Evolutionary conservation across 192 early-diverging fungal species (phyloP), one percentile per base, ranked within the genome.

Genomic region (Coemansia sp.): DNA sequence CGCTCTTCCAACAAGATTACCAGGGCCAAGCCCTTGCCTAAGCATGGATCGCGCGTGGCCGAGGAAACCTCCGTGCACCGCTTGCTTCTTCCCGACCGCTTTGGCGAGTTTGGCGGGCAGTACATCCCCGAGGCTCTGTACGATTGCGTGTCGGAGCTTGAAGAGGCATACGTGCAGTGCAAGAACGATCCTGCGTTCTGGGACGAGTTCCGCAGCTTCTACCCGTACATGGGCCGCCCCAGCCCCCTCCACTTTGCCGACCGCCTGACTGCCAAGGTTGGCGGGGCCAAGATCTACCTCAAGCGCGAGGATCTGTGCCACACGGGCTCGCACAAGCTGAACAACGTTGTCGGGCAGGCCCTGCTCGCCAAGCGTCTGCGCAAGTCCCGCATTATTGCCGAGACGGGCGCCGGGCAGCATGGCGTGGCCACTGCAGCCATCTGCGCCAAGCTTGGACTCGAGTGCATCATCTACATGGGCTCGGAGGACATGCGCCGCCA

Each of bases 271-370:
- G 83, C 73, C 35, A 51, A 69, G 53, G 62, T 59, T 63, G 84
- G 88, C 25, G 96, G 96, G 46, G 94, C 96, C 15, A 79, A 78
- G 26, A 95, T 99, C 76, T 99, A 90, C 90, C 81, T 99, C 65
- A 99, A 99, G 81, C 87, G 96, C 59, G 96, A 99, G 69, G 96
- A 99, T 61, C 80, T 96, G 62, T 97, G 97, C 79, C 94, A 99
- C 73, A 99, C 96, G 31, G 96, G 96, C 39, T 93, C 93, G 33
- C 96, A 99, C 80, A 99, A 97, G 77, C 92, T 99, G 81, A 99
- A 99, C 80, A 99, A 99, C 50, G 94, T 93, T 10, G 70, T 99
- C 31, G 96, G 94, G 27, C 96, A 99, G 72, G 80, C 90, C 21
- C 80, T 98, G 49, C 73, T 99, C 21, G 96, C 96, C 33, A 90